phyloP scores from a whole-genome alignment of 1,139 yeast species.

The Yamadazyma triangularis region DNA sequence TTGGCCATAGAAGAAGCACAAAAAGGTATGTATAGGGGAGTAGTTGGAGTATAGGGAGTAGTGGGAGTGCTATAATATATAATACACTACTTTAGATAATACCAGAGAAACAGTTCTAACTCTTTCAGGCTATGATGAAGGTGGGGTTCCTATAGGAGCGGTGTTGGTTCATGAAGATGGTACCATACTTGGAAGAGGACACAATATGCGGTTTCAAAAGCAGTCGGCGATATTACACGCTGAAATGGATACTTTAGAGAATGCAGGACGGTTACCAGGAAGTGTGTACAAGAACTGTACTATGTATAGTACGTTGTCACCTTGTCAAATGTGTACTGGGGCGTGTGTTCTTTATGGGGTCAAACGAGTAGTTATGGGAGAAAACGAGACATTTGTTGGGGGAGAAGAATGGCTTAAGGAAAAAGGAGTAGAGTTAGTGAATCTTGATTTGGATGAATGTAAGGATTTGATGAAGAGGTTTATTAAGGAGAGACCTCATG shows the following conservation, averaged over 20 bases:
- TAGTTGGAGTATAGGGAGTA: no score
- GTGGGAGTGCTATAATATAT: no score
- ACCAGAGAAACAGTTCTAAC: slow-evolving; percentile 13
- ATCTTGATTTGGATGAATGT: slow-evolving; percentile 64
- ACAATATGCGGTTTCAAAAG: slow-evolving; percentile 83
- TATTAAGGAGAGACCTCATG: slow-evolving; percentile 70
- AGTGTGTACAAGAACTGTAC: slow-evolving; percentile 64
- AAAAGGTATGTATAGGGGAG: slow-evolving; percentile 46
- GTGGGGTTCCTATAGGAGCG: slow-evolving; percentile 93
- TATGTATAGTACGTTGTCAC: slow-evolving; percentile 88
- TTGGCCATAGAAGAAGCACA: slow-evolving; percentile 73
- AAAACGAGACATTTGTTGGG: slow-evolving; percentile 74
- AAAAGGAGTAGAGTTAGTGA: slow-evolving; percentile 72
- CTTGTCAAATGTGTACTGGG: slow-evolving; percentile 94
- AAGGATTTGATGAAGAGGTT: slow-evolving; percentile 70
- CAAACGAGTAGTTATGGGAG: slow-evolving; percentile 83
- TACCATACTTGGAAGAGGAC: slow-evolving; percentile 77
- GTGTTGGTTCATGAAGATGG: slow-evolving; percentile 74
- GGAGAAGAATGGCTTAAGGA: slow-evolving; percentile 64
- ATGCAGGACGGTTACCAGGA: slow-evolving; percentile 81
- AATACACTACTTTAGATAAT: no score
- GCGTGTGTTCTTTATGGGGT: slow-evolving; percentile 87
- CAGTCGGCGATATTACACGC: slow-evolving; percentile 81
- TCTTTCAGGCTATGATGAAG: slow-evolving; percentile 56
- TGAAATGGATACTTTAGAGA: slow-evolving; percentile 82